Evolutionary conservation across 495 filamentous ascomycete species (phyloP).

Genomic region (Cercophora scortea): DNA sequence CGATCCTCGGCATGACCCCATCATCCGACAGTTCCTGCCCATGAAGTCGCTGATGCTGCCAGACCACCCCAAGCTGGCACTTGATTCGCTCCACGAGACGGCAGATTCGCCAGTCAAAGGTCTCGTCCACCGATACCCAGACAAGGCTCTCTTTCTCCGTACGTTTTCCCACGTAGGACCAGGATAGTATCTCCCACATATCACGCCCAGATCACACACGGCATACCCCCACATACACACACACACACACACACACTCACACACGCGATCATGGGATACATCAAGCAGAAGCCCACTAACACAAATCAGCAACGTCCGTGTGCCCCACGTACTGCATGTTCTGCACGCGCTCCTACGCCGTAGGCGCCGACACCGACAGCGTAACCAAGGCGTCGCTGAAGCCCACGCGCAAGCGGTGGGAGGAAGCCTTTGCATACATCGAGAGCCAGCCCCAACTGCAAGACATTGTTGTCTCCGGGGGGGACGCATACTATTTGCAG

Average conservation of each 20-base stretch:
- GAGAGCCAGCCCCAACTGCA: slow-evolving; percentile 34
- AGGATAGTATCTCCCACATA: neutral
- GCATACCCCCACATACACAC: too few relatives aligned
- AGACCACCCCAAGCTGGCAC: slow-evolving; percentile 36
- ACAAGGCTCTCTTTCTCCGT: slow-evolving; percentile 53
- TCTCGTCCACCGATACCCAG: slow-evolving; percentile 51
- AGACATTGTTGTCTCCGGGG: slow-evolving; percentile 52
- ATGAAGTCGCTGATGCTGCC: slow-evolving; percentile 38
- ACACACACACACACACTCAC: too few relatives aligned
- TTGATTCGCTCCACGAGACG: slow-evolving; percentile 43
- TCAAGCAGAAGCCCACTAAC: too few relatives aligned
- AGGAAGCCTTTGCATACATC: slow-evolving; percentile 44
- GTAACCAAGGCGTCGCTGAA: slow-evolving; percentile 41
- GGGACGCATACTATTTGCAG: slow-evolving; percentile 46
- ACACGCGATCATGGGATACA: too few relatives aligned
- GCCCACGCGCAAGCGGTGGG: slow-evolving; percentile 32
- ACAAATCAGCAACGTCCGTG: slow-evolving; percentile 36
- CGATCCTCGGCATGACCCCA: slow-evolving; percentile 46
- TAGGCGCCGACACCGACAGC: slow-evolving; percentile 42
- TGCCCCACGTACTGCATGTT: slow-evolving; percentile 52
- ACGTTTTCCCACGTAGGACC: slow-evolving; percentile 11
- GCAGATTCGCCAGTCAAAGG: slow-evolving; percentile 39
- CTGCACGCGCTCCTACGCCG: slow-evolving; percentile 52
- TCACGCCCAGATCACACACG: too few relatives aligned
- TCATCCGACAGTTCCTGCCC: slow-evolving; percentile 48